phyloP scores from a whole-genome alignment of 1,139 yeast genomes.

The Zygosaccharomyces sapae region DNA sequence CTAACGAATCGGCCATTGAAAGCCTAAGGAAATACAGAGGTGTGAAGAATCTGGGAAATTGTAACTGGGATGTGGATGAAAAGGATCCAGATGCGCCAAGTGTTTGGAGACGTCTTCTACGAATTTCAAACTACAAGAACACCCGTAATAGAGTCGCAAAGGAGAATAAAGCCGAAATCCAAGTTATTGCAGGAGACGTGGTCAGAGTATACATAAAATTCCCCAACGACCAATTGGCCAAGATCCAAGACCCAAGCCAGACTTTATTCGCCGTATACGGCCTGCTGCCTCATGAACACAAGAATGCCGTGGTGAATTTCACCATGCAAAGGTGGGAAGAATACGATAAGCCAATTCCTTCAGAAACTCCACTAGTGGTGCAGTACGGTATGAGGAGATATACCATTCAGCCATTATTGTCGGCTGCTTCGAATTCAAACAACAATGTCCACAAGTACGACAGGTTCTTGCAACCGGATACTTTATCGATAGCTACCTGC shows the following conservation, averaged over 20 bases:
- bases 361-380: slow-evolving; percentile 74
- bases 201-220: slow-evolving; percentile 61
- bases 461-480: slow-evolving; percentile 78
- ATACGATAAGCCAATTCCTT: slow-evolving; percentile 74
- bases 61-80: slow-evolving; percentile 88
- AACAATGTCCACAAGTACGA: slow-evolving; percentile 87
- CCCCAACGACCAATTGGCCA: slow-evolving; percentile 48
- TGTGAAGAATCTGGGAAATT: slow-evolving; percentile 70
- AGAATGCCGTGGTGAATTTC: slow-evolving; percentile 76
- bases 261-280: slow-evolving; percentile 66
- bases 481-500: slow-evolving; percentile 72
- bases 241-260: slow-evolving; percentile 39
- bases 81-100: slow-evolving; percentile 69
- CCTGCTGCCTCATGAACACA: slow-evolving; percentile 79
- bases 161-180: slow-evolving; percentile 52
- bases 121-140: slow-evolving; percentile 73
- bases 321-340: slow-evolving; percentile 86
- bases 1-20: slow-evolving; percentile 69
- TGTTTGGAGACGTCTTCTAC: slow-evolving; percentile 70
- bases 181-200: slow-evolving; percentile 62
- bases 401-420: slow-evolving; percentile 77
- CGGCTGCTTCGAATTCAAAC: slow-evolving; percentile 69
- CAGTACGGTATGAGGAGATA: slow-evolving; percentile 94
- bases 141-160: slow-evolving; percentile 68
- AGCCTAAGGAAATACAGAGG: slow-evolving; percentile 79